A percentile compares a stretch with the other conserved stretches of the same genome.
These are phyloP conservation scores for Zymoseptoria pseudotritici DNA, from an alignment of 2,329 filamentous ascomycete species.

Conservation along the genomic window DNA sequence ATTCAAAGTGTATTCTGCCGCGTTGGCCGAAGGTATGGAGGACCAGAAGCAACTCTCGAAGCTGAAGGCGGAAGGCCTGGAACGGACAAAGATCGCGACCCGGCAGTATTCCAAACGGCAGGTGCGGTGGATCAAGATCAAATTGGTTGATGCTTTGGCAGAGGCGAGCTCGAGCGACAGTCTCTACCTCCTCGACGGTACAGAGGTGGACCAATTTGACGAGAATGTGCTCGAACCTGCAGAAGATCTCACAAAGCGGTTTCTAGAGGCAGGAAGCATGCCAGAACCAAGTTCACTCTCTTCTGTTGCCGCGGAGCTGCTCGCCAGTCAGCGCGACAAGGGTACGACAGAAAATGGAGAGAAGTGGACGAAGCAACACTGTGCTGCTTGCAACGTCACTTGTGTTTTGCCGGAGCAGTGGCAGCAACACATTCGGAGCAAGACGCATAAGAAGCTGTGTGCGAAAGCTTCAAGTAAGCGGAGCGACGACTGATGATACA, in stretches of 20 bases:
- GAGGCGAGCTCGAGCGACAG: constrained; percentile 46
- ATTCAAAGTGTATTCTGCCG: constrained; percentile 61
- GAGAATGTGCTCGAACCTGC: constrained; percentile 60
- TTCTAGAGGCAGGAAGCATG: constrained; percentile 52
- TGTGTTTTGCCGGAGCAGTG: constrained; percentile 52
- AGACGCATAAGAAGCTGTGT: constrained; percentile 41
- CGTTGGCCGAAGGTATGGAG: constrained; percentile 25
- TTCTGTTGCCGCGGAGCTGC: constrained; percentile 47
- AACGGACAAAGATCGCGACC: constrained; percentile 73
- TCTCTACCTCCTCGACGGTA: constrained; percentile 77
- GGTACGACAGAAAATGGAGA: constrained; percentile 38
- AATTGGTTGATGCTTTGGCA: constrained; percentile 62
- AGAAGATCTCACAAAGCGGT: constrained; percentile 51
- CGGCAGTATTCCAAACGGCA: constrained; percentile 83
- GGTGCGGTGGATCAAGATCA: constrained; percentile 76
- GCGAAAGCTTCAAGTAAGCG: not conserved
- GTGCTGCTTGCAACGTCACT: constrained; percentile 60
- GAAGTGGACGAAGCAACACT: constrained; percentile 50
- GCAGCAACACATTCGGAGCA: constrained; percentile 49
- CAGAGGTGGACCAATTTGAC: constrained; percentile 56
- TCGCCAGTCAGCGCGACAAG: constrained; percentile 49
- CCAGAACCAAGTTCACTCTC: constrained; percentile 51
- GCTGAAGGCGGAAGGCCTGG: constrained; percentile 55
- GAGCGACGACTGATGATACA: not conserved
- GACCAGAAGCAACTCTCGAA: constrained; percentile 41